Base-by-base conservation (phyloP, 2,329 filamentous ascomycete genomes). In the Rutstroemia sp. region DNA sequence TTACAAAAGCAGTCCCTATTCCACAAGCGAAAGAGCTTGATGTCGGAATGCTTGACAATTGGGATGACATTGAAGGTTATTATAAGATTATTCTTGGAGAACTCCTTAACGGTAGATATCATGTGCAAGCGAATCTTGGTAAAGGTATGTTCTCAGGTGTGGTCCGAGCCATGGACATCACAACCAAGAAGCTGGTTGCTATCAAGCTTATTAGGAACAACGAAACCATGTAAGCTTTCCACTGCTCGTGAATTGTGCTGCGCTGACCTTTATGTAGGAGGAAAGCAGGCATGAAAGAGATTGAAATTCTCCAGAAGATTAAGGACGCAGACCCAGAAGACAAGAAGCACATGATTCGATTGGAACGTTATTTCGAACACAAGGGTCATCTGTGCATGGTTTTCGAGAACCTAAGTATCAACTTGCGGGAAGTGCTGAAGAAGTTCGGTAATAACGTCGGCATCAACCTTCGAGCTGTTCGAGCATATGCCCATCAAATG, bases 171-270 rank as follows among this genome's bases (percentile, higher is more conserved):
- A 80, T 83, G 61, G 92, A 96, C 71, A 81, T 86, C 21, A 83
- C 82, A 49, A 88, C 80, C 57, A 86, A 85, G 66, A 81, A 82
- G 64, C 71, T 88, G n/a, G 92, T 97, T 34, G 94, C 94, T 23
- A 88, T 99, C 78, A 99, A 99, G 74, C 94, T 99, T 66, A 95
- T 97, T 72, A 88, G 94, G 61, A 95, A 95, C 72, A 97, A 99
- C 67, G 92, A 96, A 68, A 88, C 90, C 12, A 87, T 96, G 84
- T 77, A 74, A 65, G 63, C 57, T 47, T 61, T 58, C 38, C 49
- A 27, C 14, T 38, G 30, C 25, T 42, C 49, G n/a, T n/a, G 44
- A 16, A 14, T 39, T 14, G n/a, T 21, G 7, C n/a, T 14, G 38
- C 51, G 55, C 69, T 71, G 50, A 72, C 56, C 37, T 37, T 59